Evolutionary conservation across 495 filamentous ascomycete genomes (phyloP), one percentile per base, ranked within the genome.

Genomic region (Pyronema domesticum): DNA sequence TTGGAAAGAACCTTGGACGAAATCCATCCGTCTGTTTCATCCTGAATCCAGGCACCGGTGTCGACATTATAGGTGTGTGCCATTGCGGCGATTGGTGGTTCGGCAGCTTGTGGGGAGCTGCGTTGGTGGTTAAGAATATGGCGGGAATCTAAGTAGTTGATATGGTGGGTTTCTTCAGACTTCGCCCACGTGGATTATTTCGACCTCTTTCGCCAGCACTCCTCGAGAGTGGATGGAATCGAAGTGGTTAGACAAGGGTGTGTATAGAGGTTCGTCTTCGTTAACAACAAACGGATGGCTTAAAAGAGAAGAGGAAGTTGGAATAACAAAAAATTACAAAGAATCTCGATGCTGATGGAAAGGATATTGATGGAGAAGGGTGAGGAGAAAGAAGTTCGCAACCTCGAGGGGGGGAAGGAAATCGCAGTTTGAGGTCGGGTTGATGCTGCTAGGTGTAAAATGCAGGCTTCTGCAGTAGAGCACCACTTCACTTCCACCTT

Each of bases 1-100:
- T 89, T 96, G 67, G 88, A 83, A 68, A 83, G 74, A 58, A 99
- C 86, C 74, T 95, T 87, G 34, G 93, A 95, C 60, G 88, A 85
- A 70, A 96, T 75, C 91, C 91, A 99, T 68, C 91, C 91, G 70
- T 99, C 91, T 47, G 81, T 82, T 60, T 78, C 70, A 73, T 99
- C 91, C 57, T 93, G 86, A 77, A 96, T 89, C 91, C 91, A 99
- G 68, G 87, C 93, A 77, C 85, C 78, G 60, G 91, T 96, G 59
- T 89, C 93, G 62, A 95, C 81, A 79, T 96, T 91, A 70, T 94
- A 99, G 65, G 75, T 86, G 72, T 95, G 86, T 74, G 88, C 86
- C 93, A 96, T 95, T 62, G 60, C 59, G 49, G 61, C 59, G 60
- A 50, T n/a, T 1, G 48, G 39, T 17, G 39, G 39, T 43, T 43